Evolutionary conservation across 768 basidiomycete species (phyloP), one percentile per base, ranked within the genome.

Genomic region (Neoboletus brunneissimus): DNA sequence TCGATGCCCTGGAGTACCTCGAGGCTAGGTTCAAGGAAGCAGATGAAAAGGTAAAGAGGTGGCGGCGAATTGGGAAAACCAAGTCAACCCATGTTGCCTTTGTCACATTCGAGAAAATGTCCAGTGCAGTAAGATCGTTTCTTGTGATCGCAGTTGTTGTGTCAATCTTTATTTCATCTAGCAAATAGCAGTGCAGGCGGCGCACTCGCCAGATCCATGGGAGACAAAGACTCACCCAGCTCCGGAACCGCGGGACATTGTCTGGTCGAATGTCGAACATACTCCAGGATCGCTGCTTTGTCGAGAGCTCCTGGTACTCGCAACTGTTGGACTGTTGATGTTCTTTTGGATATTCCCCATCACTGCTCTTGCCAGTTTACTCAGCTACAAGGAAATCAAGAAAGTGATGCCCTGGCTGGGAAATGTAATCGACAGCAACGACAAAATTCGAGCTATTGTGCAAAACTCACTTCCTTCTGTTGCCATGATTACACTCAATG

Each of bases 101-200:
- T 66, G 90, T 98, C 20, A 98, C 97, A 0, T 98, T 99, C 64
- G 93, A 97, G 74, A 92, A 92, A 67, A 91, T 95, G 85, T 89
- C 91, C 1, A 88, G 87, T 63, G 92, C 94, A 25, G 92, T 94
- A 69, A 67, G 89, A 76, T 20, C 18, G 2, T 34, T 10, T 6
- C 25, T 23, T 37, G 32, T 23, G 18, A 4, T 35, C 10, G 42
- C 48, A 25, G 38, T 47, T 49, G 43, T 31, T 18, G 8, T 27
- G 22, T 43, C 41, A 34, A 56, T n/a, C n/a, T 32, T 18, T 15
- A 23, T 31, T 45, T 44, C 23, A 37, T 57, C 0, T 61, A 89
- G 81, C 95, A 99, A 88, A 87, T 90, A 42, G 95, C 93, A 2
- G 79, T 89, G 7, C 95, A 98, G 71, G 80, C 86, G 1, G 89